A percentile compares a stretch with the other conserved stretches of the same genome.
These are phyloP conservation scores for Euphrasia confusa DNA, from an alignment of 257 asterid genomes.

Conservation along the genomic window DNA sequence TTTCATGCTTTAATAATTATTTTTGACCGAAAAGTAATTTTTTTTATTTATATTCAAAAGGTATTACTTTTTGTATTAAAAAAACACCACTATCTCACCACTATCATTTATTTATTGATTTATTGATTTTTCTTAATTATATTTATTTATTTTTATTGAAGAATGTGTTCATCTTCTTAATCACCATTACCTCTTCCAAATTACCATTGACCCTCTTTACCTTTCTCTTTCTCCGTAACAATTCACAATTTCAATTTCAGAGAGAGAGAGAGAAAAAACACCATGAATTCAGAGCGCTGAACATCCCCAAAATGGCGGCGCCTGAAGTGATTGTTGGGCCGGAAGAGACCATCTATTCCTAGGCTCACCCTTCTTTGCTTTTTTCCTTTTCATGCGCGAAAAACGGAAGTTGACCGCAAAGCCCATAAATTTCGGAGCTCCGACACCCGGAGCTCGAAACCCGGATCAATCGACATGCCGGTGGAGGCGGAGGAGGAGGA, in stretches of 20 bases:
- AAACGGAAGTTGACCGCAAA: neutral
- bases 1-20: too few relatives aligned
- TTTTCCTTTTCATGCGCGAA: neutral
- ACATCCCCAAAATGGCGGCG: constrained; percentile 27
- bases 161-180: constrained; percentile 1
- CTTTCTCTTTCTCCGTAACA: neutral
- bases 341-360: constrained; percentile 17
- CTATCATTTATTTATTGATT: neutral
- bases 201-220: constrained; percentile 4
- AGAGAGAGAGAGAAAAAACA: neutral
- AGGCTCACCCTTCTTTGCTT: constrained; percentile 17
- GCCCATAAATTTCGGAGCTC: constrained; percentile 25
- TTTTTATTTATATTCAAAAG: neutral
- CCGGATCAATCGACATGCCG: constrained; percentile 25
- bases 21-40: too few relatives aligned
- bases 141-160: neutral
- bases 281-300: constrained; percentile 19
- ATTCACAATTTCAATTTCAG: neutral
- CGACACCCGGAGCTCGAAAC: constrained; percentile 19
- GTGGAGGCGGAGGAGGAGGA: constrained; percentile 13
- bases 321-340: constrained; percentile 19
- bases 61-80: neutral
- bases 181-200: neutral
- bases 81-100: neutral
- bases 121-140: neutral